Evolutionary conservation across 176 grass and related monocot species (phyloP).

Genomic region (Oryza meridionalis): DNA sequence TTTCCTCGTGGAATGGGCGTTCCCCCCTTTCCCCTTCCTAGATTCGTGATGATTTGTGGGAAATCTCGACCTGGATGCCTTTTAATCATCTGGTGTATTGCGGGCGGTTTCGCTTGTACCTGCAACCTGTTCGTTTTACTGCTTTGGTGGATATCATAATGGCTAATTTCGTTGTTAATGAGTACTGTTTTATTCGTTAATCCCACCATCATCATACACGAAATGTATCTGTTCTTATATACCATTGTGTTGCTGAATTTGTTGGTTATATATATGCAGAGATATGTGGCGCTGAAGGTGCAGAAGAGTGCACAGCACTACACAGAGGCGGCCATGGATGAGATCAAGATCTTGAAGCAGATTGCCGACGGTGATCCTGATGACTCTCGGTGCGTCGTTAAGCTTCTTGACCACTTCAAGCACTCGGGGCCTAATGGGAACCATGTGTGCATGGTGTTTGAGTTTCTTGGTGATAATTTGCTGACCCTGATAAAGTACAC

Average conservation of each 20-base stretch:
- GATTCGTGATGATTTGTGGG: not conserved
- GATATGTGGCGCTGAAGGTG: constrained; percentile 96
- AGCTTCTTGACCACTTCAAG: constrained; percentile 99
- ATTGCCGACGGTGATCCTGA: constrained; percentile 76
- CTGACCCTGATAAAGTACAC: constrained; percentile 93
- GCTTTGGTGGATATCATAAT: not conserved
- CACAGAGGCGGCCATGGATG: constrained; percentile 97
- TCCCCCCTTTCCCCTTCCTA: not conserved
- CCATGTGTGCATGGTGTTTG: constrained; percentile 99
- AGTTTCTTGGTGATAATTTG: constrained; percentile 97
- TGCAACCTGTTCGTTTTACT: constrained; percentile 43
- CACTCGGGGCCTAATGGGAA: constrained; percentile 87
- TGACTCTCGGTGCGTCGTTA: constrained; percentile 83
- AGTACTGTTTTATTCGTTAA: not conserved
- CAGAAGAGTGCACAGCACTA: constrained; percentile 99
- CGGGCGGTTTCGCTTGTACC: constrained; percentile 14
- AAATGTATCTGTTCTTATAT: not conserved
- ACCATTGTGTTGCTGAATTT: constrained; percentile 26
- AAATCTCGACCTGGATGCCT: constrained; percentile 40
- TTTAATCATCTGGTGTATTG: not conserved
- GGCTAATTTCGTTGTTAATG: not conserved
- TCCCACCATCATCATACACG: not conserved
- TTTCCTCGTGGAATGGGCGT: not conserved
- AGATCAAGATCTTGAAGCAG: constrained; percentile 98
- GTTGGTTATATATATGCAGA: constrained; percentile 46